phyloP scores from a whole-genome alignment of 441 rosid genomes.

The Isatis lusitanica region DNA sequence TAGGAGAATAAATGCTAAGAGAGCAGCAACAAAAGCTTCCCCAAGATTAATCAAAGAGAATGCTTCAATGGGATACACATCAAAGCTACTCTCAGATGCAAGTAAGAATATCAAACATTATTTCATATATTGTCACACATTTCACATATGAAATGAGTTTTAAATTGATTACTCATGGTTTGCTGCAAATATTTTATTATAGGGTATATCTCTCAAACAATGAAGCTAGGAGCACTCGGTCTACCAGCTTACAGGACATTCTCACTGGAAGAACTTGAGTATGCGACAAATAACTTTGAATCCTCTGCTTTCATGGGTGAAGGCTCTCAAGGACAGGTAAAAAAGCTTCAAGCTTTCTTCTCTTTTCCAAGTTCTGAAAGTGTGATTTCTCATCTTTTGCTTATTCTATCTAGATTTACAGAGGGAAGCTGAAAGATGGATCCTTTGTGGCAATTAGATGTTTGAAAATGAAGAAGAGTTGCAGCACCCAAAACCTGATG shows the following conservation, averaged over 20 bases:
- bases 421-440: conserved; percentile 78
- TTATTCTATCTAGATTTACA: conserved; percentile 63
- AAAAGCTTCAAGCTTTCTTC: neutral
- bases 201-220: conserved; percentile 91
- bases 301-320: conserved; percentile 89
- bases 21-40: conserved; percentile 36
- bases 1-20: conserved; percentile 43
- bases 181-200: conserved; percentile 7
- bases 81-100: conserved; percentile 82
- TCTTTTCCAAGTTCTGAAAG: neutral
- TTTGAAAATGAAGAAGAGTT: conserved; percentile 47
- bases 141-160: neutral
- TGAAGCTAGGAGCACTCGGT: conserved; percentile 85
- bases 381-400: neutral
- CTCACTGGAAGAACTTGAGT: conserved; percentile 84
- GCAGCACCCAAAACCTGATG: conserved; percentile 73
- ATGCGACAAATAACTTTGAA: conserved; percentile 81
- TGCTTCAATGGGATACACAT: conserved; percentile 75
- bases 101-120: conserved; percentile 48
- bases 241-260: conserved; percentile 83
- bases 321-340: conserved; percentile 91
- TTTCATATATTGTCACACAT: conserved; percentile 1
- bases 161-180: neutral
- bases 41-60: conserved; percentile 68
- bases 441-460: conserved; percentile 46